A percentile compares a stretch with the other conserved stretches of the same genome.
Conservation (phyloP, 495 filamentous ascomycete species). For the Hypoxylon fragiforme region DNA sequence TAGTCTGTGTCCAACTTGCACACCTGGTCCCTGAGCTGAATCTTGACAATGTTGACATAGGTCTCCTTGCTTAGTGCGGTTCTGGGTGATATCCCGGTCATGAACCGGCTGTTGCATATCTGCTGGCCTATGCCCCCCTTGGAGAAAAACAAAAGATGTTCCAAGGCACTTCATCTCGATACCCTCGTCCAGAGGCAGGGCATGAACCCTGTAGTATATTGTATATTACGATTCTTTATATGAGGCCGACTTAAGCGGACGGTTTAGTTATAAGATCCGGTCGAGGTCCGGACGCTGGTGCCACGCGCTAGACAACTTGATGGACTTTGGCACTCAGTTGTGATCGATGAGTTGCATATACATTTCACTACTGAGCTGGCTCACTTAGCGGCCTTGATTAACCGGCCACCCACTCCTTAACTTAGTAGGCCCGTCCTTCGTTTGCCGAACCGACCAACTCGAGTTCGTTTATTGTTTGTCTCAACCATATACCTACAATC, state of each 20-base stretch:
- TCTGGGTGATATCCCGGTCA: slow-evolving; percentile 13
- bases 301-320: slow-evolving; percentile 1
- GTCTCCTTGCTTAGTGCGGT: slow-evolving; percentile 10
- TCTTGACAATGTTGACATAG: too few relatives aligned
- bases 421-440: not conserved
- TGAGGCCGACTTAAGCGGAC: not conserved
- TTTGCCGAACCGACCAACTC: not conserved
- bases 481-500: not conserved
- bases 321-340: slow-evolving; percentile 12
- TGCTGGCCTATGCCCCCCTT: slow-evolving; percentile 2
- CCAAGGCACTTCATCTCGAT: not conserved
- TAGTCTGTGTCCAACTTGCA: slow-evolving; percentile 8
- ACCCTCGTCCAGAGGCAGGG: slow-evolving; percentile 1
- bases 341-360: slow-evolving; percentile 4
- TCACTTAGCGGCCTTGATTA: not conserved
- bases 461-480: not conserved
- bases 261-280: slow-evolving; percentile 17
- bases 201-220: not conserved
- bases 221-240: not conserved
- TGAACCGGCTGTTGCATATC: slow-evolving; percentile 10
- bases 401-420: not conserved
- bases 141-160: slow-evolving; percentile 2
- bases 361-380: slow-evolving; percentile 9
- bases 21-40: slow-evolving; percentile 7
- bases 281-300: slow-evolving; percentile 10